Base-by-base conservation (phyloP, 1,284 basidiomycete genomes). In the Acaromyces ingoldii region DNA sequence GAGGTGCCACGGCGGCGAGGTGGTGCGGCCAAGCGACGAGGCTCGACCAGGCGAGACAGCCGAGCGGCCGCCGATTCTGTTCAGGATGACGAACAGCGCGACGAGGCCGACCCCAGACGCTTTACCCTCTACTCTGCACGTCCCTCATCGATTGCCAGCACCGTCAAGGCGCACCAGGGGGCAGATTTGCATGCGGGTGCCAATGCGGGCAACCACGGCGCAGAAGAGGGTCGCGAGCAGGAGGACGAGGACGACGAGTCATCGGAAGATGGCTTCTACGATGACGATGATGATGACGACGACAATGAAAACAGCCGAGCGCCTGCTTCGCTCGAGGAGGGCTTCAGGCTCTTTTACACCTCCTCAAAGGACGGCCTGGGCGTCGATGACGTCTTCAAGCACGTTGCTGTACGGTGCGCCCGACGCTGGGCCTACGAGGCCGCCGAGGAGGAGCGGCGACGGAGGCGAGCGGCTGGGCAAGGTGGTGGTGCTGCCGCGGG, bases 261-360 rank as follows among this genome's bases (percentile, higher is more conserved):
- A n/a, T n/a, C n/a, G n/a, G n/a, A n/a, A n/a, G n/a, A n/a, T n/a
- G n/a, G n/a, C n/a, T n/a, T n/a, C n/a, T 17, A 36, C 6, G 41
- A 55, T 7, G 37, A 33, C 2, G 29, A 54, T n/a, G 21, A 57
- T 26, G 42, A 47, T 17, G 51, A 28, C 4, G 41, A 29, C 6
- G 46, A 56, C 36, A n/a, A n/a, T n/a, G n/a, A n/a, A n/a, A n/a
- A n/a, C n/a, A n/a, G n/a, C n/a, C n/a, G n/a, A n/a, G n/a, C n/a
- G n/a, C n/a, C n/a, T n/a, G 34, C 33, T 19, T 29, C 24, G 21
- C 2, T 61, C 6, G 61, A 67, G 53, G 44, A 64, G 25, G 68
- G 68, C 19, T 70, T 71, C 36, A 56, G 59, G 4, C 63, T 71
- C 17, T 67, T 71, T 62, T 62, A 61, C 43, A 69, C 68, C 1